Percentiles rank a stretch among this genome's conserved stretches.
phyloP scores from a whole-genome alignment of 2,329 filamentous ascomycete species.

The Aureobasidium leucospermi region DNA sequence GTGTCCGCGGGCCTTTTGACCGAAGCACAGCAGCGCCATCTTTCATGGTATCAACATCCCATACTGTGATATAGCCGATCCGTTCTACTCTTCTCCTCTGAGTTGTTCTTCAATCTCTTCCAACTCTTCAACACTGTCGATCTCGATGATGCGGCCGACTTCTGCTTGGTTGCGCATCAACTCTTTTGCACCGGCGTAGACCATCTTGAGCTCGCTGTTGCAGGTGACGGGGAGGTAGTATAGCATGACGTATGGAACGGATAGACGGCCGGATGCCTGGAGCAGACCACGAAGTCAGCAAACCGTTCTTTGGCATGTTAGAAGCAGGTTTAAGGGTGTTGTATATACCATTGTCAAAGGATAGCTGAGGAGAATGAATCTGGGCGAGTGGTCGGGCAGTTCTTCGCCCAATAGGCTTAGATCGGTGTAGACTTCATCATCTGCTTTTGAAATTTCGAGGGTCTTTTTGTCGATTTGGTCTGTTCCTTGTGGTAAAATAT shows the following conservation, averaged over 20 bases:
- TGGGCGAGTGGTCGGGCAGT: conserved; percentile 82
- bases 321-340: conserved; percentile 4
- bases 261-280: conserved; percentile 50
- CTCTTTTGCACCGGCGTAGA: conserved; percentile 94
- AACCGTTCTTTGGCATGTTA: neutral
- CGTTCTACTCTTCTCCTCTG: conserved; percentile 31
- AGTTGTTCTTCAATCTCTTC: conserved; percentile 69
- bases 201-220: conserved; percentile 80
- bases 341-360: conserved; percentile 70
- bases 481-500: conserved; percentile 31
- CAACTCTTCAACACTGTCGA: conserved; percentile 72
- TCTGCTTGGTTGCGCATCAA: conserved; percentile 89
- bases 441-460: conserved; percentile 79
- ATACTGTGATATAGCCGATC: neutral
- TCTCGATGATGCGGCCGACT: conserved; percentile 80
- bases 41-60: neutral
- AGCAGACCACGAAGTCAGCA: neutral
- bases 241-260: conserved; percentile 87
- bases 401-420: conserved; percentile 79
- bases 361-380: conserved; percentile 86
- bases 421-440: conserved; percentile 72
- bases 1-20: neutral
- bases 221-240: conserved; percentile 93
- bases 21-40: neutral
- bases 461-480: conserved; percentile 86